Base-by-base conservation (phyloP, 2,329 filamentous ascomycete genomes). In the Phaeophleospora eucalypticola region DNA sequence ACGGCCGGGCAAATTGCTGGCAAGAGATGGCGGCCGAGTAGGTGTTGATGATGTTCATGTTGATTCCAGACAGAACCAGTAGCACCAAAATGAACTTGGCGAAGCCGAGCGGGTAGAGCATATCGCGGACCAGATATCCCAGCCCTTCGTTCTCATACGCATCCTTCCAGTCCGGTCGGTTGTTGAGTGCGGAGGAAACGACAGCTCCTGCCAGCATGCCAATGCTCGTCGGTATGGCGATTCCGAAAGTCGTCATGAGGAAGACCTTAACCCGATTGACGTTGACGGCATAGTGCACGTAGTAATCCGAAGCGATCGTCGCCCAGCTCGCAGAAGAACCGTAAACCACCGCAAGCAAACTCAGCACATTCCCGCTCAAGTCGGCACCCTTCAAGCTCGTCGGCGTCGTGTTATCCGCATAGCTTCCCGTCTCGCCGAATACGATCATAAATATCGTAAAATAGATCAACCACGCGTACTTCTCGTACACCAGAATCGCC, bases 401-500 rank as follows among this genome's bases (percentile, higher is more conserved):
- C 4, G 61, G 57, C 4, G 58, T 60, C 21, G 52, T 62, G 44
- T 71, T 61, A 43, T 73, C 68, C 8, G 74, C 65, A 43, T 74
- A 70, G 4, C 60, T 62, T 8, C 67, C 72, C 1, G 72, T 68
- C 60, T 76, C 64, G 14, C 70, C 73, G 42, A 75, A 69, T 45
- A 77, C 69, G 45, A 77, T 64, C 48, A 71, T 63, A 54, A 77
- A 67, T 29, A 75, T 66, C 51, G 75, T 67, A 54, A 75, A 68
- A 45, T 71, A 73, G 43, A 69, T 54, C 49, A 73, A 66, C 73
- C 73, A 76, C 2, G 72, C 71, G 49, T 75, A 76, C 45, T 71
- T 71, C 61, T 76, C 73, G 52, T 70, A 75, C 0, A 70, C 64
- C 40, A 75, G 61, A 45, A 76, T 72, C 19, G 71, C 61, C 16